Evolutionary conservation across 768 basidiomycete species (phyloP).

Genomic region (Hortiboletus campestris): DNA sequence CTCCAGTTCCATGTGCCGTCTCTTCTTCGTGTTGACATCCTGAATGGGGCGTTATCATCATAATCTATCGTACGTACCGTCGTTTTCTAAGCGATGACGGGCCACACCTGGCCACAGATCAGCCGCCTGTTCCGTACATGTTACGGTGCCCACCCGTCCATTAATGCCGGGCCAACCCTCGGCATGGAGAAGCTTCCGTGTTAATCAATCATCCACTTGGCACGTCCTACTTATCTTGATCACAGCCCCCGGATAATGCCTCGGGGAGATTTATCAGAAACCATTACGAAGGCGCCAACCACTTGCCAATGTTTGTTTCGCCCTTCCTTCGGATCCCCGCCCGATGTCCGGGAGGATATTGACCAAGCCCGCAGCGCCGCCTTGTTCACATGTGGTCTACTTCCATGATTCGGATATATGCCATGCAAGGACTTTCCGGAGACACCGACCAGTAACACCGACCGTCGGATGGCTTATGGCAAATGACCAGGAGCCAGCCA

Average conservation of each 20-base stretch:
- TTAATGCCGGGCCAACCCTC: conserved; percentile 1
- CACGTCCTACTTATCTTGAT: conserved; percentile 2
- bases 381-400: neutral
- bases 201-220: conserved; percentile 16
- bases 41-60: neutral
- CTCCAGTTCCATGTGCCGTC: neutral
- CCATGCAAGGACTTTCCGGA: neutral
- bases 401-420: neutral
- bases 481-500: neutral
- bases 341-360: neutral
- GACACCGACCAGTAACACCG: neutral
- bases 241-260: conserved; percentile 1
- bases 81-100: neutral
- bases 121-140: neutral
- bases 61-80: neutral
- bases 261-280: conserved; percentile 15
- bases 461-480: neutral
- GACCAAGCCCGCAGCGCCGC: neutral
- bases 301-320: neutral
- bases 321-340: neutral
- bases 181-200: conserved; percentile 13
- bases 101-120: neutral
- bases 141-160: neutral
- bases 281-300: conserved; percentile 2
- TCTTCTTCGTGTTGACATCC: neutral